Conservation (phyloP, 192 early-diverging fungal species). For the Coemansia sp. region DNA sequence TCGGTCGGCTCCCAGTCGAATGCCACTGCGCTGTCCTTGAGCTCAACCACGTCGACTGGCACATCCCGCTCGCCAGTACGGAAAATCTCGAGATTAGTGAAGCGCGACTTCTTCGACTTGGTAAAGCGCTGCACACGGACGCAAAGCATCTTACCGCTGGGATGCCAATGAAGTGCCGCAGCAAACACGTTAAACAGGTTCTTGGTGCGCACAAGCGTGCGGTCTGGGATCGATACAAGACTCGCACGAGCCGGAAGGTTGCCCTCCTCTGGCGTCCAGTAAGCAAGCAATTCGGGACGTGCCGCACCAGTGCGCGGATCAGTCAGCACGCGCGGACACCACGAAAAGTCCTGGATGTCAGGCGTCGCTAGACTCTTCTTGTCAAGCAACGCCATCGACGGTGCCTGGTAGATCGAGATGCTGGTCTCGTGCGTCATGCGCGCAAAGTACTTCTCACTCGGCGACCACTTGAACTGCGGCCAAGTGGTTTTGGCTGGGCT, state of each 20-base stretch:
- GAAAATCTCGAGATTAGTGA: constrained; percentile 95
- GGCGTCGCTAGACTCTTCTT: constrained; percentile 91
- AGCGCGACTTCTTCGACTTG: constrained; percentile 88
- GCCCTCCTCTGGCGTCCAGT: constrained; percentile 95
- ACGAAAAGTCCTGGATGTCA: constrained; percentile 75
- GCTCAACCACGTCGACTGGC: constrained; percentile 95
- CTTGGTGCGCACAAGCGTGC: constrained; percentile 90
- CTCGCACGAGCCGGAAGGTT: constrained; percentile 98
- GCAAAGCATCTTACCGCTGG: constrained; percentile 82
- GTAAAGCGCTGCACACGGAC: constrained; percentile 89
- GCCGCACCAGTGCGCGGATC: constrained; percentile 30
- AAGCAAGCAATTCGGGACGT: constrained; percentile 72
- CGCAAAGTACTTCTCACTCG: constrained; percentile 92
- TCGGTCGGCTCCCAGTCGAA: constrained; percentile 96
- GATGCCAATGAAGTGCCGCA: constrained; percentile 91
- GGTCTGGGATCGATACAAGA: constrained; percentile 75
- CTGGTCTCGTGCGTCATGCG: constrained; percentile 71
- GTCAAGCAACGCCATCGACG: constrained; percentile 87
- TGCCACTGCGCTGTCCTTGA: constrained; percentile 78
- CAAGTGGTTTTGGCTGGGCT: constrained; percentile 63
- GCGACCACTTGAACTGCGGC: constrained; percentile 96
- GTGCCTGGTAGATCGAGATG: constrained; percentile 91
- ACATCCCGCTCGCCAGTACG: constrained; percentile 85
- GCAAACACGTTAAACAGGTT: constrained; percentile 94
- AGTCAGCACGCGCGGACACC: constrained; percentile 59